Conservation (phyloP, 139 green algal genomes). For the Micromonas commoda region DNA sequence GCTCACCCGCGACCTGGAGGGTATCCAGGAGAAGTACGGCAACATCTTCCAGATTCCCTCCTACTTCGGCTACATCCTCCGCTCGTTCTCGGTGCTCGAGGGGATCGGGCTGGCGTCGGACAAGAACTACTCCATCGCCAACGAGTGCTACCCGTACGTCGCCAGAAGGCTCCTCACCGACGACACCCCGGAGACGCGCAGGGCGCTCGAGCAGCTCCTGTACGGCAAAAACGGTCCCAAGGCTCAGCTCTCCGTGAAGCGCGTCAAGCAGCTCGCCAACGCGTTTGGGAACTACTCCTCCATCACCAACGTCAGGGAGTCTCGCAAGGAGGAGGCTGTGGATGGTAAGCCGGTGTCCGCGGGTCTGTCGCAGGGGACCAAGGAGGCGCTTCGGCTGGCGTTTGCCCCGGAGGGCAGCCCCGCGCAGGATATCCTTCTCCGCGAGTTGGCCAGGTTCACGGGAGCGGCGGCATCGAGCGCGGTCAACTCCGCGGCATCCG, state of each 20-base stretch:
- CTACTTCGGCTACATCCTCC: conserved; percentile 45
- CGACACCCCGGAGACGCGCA: conserved; percentile 6
- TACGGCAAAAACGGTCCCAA: conserved; percentile 25
- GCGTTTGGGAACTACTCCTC: conserved; percentile 34
- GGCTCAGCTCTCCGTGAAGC: conserved; percentile 21
- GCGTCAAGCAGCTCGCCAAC: conserved; percentile 27
- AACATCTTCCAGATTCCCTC: conserved; percentile 44
- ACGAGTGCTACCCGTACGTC: conserved; percentile 44
- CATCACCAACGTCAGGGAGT: not conserved
- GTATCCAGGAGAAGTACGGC: conserved; percentile 37
- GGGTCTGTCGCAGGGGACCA: not conserved
- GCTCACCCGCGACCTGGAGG: conserved; percentile 30
- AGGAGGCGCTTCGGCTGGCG: conserved; percentile 29
- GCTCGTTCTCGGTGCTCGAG: conserved; percentile 63
- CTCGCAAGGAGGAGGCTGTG: no score
- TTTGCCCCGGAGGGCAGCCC: conserved; percentile 27
- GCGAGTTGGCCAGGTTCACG: conserved; percentile 24
- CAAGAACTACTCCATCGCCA: conserved; percentile 37
- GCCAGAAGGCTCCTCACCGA: conserved; percentile 34
- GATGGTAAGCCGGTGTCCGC: no score
- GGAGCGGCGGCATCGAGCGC: not conserved
- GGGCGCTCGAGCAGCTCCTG: conserved; percentile 34
- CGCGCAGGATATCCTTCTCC: conserved; percentile 36
- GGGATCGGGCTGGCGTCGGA: conserved; percentile 48
- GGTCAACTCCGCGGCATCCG: not conserved